Evolutionary conservation across 176 grass and related monocot genomes (phyloP).

Genomic region (Chrysopogon serrulatus): DNA sequence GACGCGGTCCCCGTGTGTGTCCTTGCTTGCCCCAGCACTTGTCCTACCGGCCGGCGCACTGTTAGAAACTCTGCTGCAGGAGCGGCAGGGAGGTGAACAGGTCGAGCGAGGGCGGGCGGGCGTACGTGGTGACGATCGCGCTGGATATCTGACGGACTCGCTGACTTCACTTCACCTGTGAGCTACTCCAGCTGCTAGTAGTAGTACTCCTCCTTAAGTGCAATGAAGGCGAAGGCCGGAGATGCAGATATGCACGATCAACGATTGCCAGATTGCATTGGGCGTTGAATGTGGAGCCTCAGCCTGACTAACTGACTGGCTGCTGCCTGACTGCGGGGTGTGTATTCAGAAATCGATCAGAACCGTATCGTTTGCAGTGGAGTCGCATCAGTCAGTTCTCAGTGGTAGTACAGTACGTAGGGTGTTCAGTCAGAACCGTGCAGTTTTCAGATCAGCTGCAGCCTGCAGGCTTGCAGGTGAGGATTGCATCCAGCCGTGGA

Average conservation of each 20-base stretch:
- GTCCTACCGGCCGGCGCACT: background rate
- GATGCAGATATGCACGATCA: too few relatives aligned
- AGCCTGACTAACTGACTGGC: too few relatives aligned
- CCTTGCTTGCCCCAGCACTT: background rate
- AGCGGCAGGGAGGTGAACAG: background rate
- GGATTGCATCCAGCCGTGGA: background rate
- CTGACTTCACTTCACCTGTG: background rate
- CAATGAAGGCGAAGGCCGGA: background rate
- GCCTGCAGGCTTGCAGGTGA: background rate
- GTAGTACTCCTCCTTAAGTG: too few relatives aligned
- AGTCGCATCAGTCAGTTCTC: background rate
- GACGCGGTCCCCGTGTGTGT: background rate
- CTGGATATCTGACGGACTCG: background rate
- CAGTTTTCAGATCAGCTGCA: background rate
- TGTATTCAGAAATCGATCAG: background rate
- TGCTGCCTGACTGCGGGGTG: background rate
- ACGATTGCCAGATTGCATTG: background rate
- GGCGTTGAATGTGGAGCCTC: too few relatives aligned
- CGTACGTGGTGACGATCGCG: background rate
- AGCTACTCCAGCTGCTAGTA: too few relatives aligned
- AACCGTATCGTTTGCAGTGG: background rate
- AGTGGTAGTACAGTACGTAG: background rate
- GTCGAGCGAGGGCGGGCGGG: background rate
- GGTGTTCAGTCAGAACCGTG: background rate
- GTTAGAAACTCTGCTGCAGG: constrained; percentile 4